Evolutionary conservation across 2,329 filamentous ascomycete species (phyloP).

Genomic region (Aspergillus unguis): DNA sequence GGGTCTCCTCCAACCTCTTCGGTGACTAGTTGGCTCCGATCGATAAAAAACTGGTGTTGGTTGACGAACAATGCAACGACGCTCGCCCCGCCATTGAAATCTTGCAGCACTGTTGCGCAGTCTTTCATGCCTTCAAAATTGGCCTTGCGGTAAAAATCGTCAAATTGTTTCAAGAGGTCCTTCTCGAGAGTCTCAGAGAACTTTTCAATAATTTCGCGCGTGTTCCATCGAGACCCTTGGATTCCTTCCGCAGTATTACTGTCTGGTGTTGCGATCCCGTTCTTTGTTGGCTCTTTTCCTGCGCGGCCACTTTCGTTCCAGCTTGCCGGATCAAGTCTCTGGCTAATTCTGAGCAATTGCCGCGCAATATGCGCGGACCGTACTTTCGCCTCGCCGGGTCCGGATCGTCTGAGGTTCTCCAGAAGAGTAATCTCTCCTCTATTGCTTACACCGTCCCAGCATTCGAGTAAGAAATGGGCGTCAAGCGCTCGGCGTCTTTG

Average conservation of each 20-base stretch:
- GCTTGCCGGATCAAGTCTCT: conserved; percentile 75
- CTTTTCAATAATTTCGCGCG: conserved; percentile 88
- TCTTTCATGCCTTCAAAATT: conserved; percentile 99
- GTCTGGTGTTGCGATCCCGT: conserved; percentile 31
- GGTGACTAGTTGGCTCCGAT: conserved; percentile 83
- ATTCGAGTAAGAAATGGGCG: conserved; percentile 91
- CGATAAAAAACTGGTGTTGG: conserved; percentile 99
- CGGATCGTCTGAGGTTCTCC: conserved; percentile 81
- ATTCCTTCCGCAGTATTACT: conserved; percentile 51
- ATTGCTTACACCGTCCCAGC: conserved; percentile 93
- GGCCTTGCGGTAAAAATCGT: conserved; percentile 90
- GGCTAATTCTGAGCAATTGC: conserved; percentile 90
- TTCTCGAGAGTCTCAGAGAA: conserved; percentile 95
- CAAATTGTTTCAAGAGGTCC: conserved; percentile 91
- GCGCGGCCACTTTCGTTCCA: conserved; percentile 55
- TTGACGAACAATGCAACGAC: conserved; percentile 97
- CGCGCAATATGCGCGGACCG: conserved; percentile 90
- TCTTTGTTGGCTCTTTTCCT: conserved; percentile 50
- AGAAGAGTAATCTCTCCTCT: conserved; percentile 81
- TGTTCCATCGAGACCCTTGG: conserved; percentile 53
- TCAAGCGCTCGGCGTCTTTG: conserved; percentile 87
- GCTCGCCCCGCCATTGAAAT: conserved; percentile 93
- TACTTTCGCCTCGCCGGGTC: conserved; percentile 86
- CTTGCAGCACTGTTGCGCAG: conserved; percentile 86
- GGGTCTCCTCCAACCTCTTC: conserved; percentile 66